Evolutionary conservation across 2,329 filamentous ascomycete genomes (phyloP), one percentile per base, ranked within the genome.

Genomic region (Xylariaceae sp.): DNA sequence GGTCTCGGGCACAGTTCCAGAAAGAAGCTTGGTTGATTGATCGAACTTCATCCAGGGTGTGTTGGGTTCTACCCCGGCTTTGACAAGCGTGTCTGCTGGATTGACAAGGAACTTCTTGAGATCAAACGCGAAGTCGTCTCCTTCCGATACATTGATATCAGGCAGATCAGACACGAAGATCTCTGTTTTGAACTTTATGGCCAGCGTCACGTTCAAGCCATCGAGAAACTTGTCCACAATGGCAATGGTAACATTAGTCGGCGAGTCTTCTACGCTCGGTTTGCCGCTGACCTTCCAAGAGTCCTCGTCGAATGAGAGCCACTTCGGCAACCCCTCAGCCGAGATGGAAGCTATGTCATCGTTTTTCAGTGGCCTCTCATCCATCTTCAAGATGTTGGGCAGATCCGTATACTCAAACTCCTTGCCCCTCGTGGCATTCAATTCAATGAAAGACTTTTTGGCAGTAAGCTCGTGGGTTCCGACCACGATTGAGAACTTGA

Each of bases 401-500:
- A 90, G 76, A 2, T 76, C 77, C 1, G 75, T 74, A 64, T 86
- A 88, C 5, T 71, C 73, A 17, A 90, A 70, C 1, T 73, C 69
- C 11, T 76, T 71, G 2, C 83, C 84, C 44, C 73, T 73, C 0
- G 79, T 86, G 3, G 84, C 79, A 58, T 86, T 86, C 49, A 89
- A 72, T 2, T 74, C 72, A 55, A 90, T 75, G 7, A 78, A 70
- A 4, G 82, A 79, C 8, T 84, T 78, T 2, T 82, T 80, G 62
- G 89, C 88, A 1, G 81, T 82, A 47, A 96, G 76, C 64, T 87
- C 81, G 72, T 92, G 88, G 55, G 78, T 82, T 51, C 87, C 87
- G 17, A 96, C 85, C 1, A 87, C 78, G 42, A 96, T 81, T 4
- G 86, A 84, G 71, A 96, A 95, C 0, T 78, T 75, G 55, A 88